A percentile compares a stretch with the other conserved stretches of the same genome.
These are phyloP conservation scores for Didymella segeticola DNA, from an alignment of 2,329 filamentous ascomycete species.

Conservation along the genomic window DNA sequence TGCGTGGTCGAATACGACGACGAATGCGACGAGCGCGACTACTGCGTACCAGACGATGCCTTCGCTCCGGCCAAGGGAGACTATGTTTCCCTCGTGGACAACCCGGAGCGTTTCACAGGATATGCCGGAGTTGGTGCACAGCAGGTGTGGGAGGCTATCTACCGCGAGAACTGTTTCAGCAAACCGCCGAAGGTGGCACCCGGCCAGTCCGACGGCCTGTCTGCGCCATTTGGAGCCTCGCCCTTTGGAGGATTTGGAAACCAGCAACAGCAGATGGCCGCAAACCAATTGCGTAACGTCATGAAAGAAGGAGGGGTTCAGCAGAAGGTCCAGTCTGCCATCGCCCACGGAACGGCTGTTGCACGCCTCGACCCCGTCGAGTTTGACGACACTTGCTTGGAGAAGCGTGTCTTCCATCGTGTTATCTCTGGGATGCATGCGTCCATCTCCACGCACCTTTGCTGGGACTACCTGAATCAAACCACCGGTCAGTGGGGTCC, in stretches of 20 bases:
- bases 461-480: constrained; percentile 95
- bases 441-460: constrained; percentile 94
- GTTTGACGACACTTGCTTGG: constrained; percentile 88
- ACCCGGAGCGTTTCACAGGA: constrained; percentile 94
- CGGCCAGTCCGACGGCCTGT: constrained; percentile 42
- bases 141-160: constrained; percentile 96
- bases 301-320: constrained; percentile 66
- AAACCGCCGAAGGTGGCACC: constrained; percentile 46
- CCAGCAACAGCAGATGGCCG: constrained; percentile 59
- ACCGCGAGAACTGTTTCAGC: constrained; percentile 94
- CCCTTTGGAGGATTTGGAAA: constrained; percentile 53
- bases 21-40: constrained; percentile 95
- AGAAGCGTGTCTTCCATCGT: constrained; percentile 98
- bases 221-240: constrained; percentile 43
- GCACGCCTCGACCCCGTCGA: constrained; percentile 72
- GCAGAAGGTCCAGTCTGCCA: constrained; percentile 66
- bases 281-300: constrained; percentile 66
- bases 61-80: constrained; percentile 85
- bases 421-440: constrained; percentile 98
- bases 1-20: constrained; percentile 98
- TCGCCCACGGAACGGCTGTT: constrained; percentile 59
- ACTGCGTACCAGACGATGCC: constrained; percentile 95
- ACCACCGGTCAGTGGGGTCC: constrained; percentile 92
- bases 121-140: constrained; percentile 84
- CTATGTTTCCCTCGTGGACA: constrained; percentile 92